These are phyloP conservation scores for Exobasidium rhododendri DNA, from an alignment of 1,284 basidiomycete species.

Conservation along the genomic window DNA sequence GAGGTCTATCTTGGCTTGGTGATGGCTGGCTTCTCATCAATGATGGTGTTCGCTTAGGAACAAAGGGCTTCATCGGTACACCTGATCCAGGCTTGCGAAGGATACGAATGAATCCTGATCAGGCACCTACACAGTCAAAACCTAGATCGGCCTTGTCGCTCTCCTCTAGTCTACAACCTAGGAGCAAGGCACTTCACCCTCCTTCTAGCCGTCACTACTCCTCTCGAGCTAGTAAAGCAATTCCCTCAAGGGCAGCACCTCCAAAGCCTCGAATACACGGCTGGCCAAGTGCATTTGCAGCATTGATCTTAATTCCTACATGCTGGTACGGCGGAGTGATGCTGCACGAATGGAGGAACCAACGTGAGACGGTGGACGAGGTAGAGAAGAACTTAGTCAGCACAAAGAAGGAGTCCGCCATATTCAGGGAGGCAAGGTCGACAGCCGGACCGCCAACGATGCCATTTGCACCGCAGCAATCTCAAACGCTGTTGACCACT, in stretches of 20 bases:
- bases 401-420: neutral
- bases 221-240: neutral
- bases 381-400: neutral
- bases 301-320: slow-evolving; percentile 10
- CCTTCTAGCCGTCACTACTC: neutral
- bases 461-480: neutral
- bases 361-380: neutral
- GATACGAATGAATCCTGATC: neutral
- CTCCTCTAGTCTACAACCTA: neutral
- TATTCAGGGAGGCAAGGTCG: neutral
- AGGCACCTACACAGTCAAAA: neutral
- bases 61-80: slow-evolving; percentile 2
- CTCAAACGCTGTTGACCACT: neutral
- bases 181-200: no score
- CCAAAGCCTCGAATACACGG: slow-evolving; percentile 2
- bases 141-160: neutral
- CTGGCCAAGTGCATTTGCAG: neutral
- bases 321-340: slow-evolving; percentile 10
- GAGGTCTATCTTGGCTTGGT: neutral
- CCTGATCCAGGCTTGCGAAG: neutral
- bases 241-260: neutral
- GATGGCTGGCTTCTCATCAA: slow-evolving; percentile 9
- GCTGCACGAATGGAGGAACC: slow-evolving; percentile 6
- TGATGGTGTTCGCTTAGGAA: slow-evolving; percentile 8
- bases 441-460: neutral